Evolutionary conservation across 495 filamentous ascomycete genomes (phyloP), one percentile per base, ranked within the genome.

Genomic region (Polyplosphaeria fusca): DNA sequence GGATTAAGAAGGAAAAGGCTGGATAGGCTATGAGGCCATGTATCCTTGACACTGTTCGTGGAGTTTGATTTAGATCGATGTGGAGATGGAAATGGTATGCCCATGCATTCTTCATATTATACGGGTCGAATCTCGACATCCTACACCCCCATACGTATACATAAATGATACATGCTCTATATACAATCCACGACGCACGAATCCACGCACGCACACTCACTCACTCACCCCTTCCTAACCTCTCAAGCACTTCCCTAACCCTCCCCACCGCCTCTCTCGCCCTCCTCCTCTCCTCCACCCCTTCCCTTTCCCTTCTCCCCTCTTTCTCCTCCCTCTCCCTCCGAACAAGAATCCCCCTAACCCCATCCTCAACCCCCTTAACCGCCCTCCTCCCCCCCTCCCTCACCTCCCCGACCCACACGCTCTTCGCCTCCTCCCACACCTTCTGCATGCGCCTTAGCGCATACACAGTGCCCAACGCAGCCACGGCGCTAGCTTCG

Each of bases 341-440:
- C 54, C 74, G 73, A 12, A 72, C 75, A 19, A 95, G 71, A 37
- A 82, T 73, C 43, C 74, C 67, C 35, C 76, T 77, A 39, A 91
- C 73, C 18, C 76, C 77, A 23, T 77, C 72, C 70, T 98, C 93
- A 0, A 82, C 83, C 24, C 80, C 77, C 50, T 79, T 78, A 44
- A 96, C 71, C 3, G 86, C 83, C 46, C 79, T 81, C 50, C 90
- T 78, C 5, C 91, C 93, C 56, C 87, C 84, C 65, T 96, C 91
- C 57, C 83, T 79, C 9, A 95, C 80, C 63, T 86, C 82, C 3
- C 75, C 82, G 66, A 90, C 82, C 85, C 89, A 97, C 60, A 77
- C 81, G 5, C 62, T 70, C 32, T 85, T 79, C 11, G 85, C 86
- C 5, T 63, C 68, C 55, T 90, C 86, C 92, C 92, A 97, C 61